These are phyloP conservation scores for Penicillium thymicola DNA, from an alignment of 2,329 filamentous ascomycete species.

Conservation along the genomic window DNA sequence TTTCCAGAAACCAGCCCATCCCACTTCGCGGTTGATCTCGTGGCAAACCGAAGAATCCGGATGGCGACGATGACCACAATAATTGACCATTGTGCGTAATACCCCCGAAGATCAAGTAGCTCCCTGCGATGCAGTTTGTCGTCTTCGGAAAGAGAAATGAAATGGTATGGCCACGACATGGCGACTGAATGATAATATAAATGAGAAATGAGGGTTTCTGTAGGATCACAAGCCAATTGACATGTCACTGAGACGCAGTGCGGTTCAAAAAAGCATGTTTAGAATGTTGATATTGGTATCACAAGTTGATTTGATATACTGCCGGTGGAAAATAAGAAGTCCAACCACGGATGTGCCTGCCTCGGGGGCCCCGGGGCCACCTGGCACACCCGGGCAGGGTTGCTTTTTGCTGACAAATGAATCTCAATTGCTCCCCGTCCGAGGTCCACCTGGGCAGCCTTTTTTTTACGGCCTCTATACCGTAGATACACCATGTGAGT, in stretches of 20 bases:
- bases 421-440: not conserved
- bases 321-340: not conserved
- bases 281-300: not conserved
- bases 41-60: constrained; percentile 26
- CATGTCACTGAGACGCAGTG: not conserved
- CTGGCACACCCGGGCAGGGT: not conserved
- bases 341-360: not conserved
- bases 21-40: constrained; percentile 39
- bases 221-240: not conserved
- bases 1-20: constrained; percentile 44
- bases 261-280: not conserved
- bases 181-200: not conserved
- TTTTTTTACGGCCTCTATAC: not conserved
- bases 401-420: constrained; percentile 20
- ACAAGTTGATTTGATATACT: not conserved
- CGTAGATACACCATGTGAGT: not conserved
- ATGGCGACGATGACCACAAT: constrained; percentile 45
- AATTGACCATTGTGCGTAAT: constrained; percentile 55
- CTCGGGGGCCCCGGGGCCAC: not conserved
- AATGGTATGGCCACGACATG: constrained; percentile 50
- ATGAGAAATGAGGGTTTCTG: not conserved
- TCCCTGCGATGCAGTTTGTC: constrained; percentile 52
- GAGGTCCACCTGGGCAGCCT: too few relatives aligned
- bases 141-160: constrained; percentile 49
- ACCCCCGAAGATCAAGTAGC: constrained; percentile 54